A percentile compares a stretch with the other conserved stretches of the same genome.
These are phyloP conservation scores for Crotalaria pallida DNA, from an alignment of 306 rosid species.

Conservation along the genomic window DNA sequence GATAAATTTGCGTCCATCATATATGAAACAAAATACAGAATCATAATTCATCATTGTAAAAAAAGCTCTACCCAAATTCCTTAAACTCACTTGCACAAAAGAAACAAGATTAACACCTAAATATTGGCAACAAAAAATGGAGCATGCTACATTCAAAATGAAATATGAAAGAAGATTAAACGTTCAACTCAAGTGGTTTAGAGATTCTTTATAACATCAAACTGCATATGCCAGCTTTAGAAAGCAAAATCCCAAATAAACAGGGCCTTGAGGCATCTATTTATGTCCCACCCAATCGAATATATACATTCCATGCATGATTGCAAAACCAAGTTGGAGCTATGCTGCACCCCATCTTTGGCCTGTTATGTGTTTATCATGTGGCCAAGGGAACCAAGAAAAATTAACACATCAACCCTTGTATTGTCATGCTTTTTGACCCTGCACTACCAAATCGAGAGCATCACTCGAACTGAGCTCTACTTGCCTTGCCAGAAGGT, in stretches of 20 bases:
- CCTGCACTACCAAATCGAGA: constrained; percentile 20
- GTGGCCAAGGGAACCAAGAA: constrained; percentile 30
- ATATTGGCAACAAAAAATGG: constrained; percentile 13
- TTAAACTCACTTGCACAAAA: constrained; percentile 21
- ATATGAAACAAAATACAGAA: constrained; percentile 1
- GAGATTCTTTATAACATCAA: constrained; percentile 27
- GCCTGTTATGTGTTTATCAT: constrained; percentile 13
- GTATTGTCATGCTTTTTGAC: constrained; percentile 13
- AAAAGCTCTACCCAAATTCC: constrained; percentile 16
- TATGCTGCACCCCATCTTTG: constrained; percentile 27
- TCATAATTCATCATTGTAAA: constrained; percentile 6
- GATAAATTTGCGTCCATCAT: constrained; percentile 5
- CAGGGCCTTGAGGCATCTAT: constrained; percentile 29
- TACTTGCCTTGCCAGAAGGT: constrained; percentile 50
- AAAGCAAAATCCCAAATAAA: constrained; percentile 29
- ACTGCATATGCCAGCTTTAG: constrained; percentile 31
- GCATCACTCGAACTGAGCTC: constrained; percentile 19
- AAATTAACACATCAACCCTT: constrained; percentile 17
- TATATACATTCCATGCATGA: constrained; percentile 53
- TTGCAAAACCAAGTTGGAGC: constrained; percentile 34
- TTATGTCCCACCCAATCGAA: constrained; percentile 46
- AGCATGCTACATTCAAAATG: constrained; percentile 38
- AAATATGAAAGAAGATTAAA: constrained; percentile 29
- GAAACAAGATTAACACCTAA: constrained; percentile 19
- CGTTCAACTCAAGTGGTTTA: constrained; percentile 28